phyloP scores from a whole-genome alignment of 352 stramenopile species.

The Peronospora farinosa region DNA sequence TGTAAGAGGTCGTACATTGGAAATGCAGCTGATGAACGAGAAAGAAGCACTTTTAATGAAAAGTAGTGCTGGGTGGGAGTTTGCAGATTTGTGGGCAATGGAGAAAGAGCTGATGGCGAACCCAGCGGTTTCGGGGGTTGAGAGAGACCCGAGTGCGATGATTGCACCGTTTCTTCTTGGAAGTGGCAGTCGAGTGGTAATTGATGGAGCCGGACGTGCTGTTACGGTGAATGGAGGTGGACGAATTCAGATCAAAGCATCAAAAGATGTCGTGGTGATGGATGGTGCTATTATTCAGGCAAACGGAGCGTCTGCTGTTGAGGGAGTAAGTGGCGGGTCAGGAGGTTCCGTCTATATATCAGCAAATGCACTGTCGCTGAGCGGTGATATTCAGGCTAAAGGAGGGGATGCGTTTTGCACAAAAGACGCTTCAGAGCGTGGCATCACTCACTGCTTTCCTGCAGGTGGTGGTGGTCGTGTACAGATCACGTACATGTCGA shows the following conservation, averaged over 20 bases:
- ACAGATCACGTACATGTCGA: constrained; percentile 63
- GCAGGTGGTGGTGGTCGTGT: constrained; percentile 59
- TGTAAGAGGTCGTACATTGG: constrained; percentile 24
- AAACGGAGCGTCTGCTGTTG: constrained; percentile 38
- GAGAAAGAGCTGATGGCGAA: constrained; percentile 27
- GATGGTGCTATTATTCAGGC: constrained; percentile 37
- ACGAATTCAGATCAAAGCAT: constrained; percentile 56
- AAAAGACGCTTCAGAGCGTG: constrained; percentile 17
- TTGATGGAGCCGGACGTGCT: constrained; percentile 6
- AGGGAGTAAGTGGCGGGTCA: constrained; percentile 40
- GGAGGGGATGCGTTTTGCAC: constrained; percentile 50
- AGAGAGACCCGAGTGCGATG: constrained; percentile 18
- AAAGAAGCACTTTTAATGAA: constrained; percentile 35
- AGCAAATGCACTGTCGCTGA: constrained; percentile 43
- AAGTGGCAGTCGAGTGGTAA: constrained; percentile 31
- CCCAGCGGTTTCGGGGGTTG: constrained; percentile 5
- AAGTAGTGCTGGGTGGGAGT: constrained; percentile 45
- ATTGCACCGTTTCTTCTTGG: constrained; percentile 45
- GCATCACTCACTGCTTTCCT: constrained; percentile 41
- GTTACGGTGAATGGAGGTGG: constrained; percentile 37
- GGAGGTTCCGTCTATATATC: constrained; percentile 51
- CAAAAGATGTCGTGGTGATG: constrained; percentile 68
- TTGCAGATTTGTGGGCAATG: constrained; percentile 43
- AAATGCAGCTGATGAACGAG: constrained; percentile 16
- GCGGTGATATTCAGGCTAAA: constrained; percentile 36